Evolutionary conservation across 1,284 basidiomycete genomes (phyloP).

Genomic region (Ceratobasidium theobromae): DNA sequence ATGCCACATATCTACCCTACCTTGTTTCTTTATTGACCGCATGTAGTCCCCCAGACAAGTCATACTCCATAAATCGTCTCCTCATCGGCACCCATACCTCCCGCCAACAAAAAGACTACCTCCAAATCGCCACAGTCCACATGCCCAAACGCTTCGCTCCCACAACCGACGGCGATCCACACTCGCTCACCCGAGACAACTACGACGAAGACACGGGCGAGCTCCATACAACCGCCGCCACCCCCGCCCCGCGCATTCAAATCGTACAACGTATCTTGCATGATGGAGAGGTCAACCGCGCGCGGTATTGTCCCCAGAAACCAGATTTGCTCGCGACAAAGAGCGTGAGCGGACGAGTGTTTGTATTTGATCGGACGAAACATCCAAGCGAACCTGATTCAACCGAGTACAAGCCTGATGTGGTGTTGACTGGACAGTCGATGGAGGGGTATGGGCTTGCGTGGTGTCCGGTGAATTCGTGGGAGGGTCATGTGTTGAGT

Average conservation of each 20-base stretch:
- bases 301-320: slow-evolving; percentile 99
- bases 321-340: slow-evolving; percentile 97
- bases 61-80: slow-evolving; percentile 90
- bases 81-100: slow-evolving; percentile 98
- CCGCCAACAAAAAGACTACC: slow-evolving; percentile 90
- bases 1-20: slow-evolving; percentile 42
- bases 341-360: slow-evolving; percentile 84
- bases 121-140: slow-evolving; percentile 94
- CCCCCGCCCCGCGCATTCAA: slow-evolving; percentile 78
- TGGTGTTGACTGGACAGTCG: slow-evolving; percentile 84
- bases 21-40: background rate
- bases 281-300: slow-evolving; percentile 93
- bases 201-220: slow-evolving; percentile 29
- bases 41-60: slow-evolving; percentile 76
- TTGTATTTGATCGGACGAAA: slow-evolving; percentile 96
- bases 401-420: slow-evolving; percentile 84
- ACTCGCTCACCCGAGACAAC: slow-evolving; percentile 26
- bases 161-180: too few relatives aligned
- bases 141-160: slow-evolving; percentile 69
- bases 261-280: slow-evolving; percentile 96
- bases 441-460: slow-evolving; percentile 93
- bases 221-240: slow-evolving; percentile 65
- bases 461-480: slow-evolving; percentile 77
- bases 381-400: slow-evolving; percentile 81
- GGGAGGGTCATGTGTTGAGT: slow-evolving; percentile 80